These are phyloP conservation scores for Schoenoplectus tabernaemontani DNA, from an alignment of 202 grass and related monocot genomes.

Conservation along the genomic window DNA sequence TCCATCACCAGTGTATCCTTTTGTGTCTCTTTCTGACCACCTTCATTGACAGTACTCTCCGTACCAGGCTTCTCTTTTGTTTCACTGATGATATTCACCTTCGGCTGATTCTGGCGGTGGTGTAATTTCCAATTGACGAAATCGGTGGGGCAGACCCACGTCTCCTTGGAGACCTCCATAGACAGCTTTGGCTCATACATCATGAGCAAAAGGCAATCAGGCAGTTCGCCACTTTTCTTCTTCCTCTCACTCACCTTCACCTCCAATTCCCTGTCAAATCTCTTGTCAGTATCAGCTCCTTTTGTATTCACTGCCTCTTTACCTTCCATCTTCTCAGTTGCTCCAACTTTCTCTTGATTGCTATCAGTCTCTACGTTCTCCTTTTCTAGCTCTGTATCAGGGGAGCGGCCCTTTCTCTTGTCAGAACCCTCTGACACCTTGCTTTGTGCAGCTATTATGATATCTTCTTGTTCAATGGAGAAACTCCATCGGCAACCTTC, in stretches of 20 bases:
- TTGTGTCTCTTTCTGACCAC: constrained; percentile 19
- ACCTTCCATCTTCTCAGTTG: constrained; percentile 31
- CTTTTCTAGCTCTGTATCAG: constrained; percentile 32
- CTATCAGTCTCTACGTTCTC: constrained; percentile 36
- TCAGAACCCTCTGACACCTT: constrained; percentile 45
- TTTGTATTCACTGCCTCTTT: constrained; percentile 8
- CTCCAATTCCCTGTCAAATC: constrained; percentile 15
- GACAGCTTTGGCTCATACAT: constrained; percentile 98
- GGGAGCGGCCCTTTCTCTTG: constrained; percentile 36
- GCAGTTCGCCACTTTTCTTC: constrained; percentile 50
- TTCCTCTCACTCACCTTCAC: constrained; percentile 21
- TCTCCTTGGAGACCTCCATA: constrained; percentile 97
- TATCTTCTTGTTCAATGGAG: constrained; percentile 74
- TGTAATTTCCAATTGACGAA: constrained; percentile 75
- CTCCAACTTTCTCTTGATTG: constrained; percentile 5
- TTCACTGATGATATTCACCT: background rate
- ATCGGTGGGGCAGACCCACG: constrained; percentile 89
- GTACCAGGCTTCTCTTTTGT: background rate
- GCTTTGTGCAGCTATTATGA: constrained; percentile 35
- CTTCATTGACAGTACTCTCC: constrained; percentile 14
- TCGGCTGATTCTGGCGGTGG: constrained; percentile 32
- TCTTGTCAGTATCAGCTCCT: constrained; percentile 15
- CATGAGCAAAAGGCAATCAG: constrained; percentile 81
- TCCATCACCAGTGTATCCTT: constrained; percentile 14
- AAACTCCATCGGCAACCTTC: constrained; percentile 76